These are phyloP conservation scores for Laguncularia racemosa DNA, from an alignment of 345 rosid genomes.

Conservation along the genomic window DNA sequence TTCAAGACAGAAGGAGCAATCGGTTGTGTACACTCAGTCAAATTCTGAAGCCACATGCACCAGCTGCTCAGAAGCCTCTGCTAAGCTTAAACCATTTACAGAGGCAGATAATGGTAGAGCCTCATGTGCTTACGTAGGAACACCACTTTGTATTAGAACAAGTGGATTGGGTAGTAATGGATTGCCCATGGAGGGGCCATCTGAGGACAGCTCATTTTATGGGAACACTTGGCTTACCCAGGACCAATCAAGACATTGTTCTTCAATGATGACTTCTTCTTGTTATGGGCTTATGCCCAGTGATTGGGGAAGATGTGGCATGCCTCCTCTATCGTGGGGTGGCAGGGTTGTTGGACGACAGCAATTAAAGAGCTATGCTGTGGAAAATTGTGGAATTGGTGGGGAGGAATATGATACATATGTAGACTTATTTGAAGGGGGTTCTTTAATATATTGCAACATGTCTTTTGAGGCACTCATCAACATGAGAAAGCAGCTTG, in stretches of 20 bases:
- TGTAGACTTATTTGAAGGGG: conserved; percentile 85
- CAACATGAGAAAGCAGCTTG: conserved; percentile 89
- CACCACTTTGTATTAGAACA: conserved; percentile 28
- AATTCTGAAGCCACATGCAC: conserved; percentile 29
- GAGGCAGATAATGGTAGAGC: conserved; percentile 34
- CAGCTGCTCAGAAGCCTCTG: conserved; percentile 27
- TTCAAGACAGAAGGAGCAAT: conserved; percentile 40
- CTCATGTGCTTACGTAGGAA: conserved; percentile 41
- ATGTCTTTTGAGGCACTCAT: conserved; percentile 92
- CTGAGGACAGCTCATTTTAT: conserved; percentile 58
- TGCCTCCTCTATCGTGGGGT: conserved; percentile 89
- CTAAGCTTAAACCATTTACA: conserved; percentile 28
- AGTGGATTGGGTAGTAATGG: conserved; percentile 35
- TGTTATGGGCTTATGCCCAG: conserved; percentile 45
- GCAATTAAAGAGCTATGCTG: conserved; percentile 47
- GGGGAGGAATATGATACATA: conserved; percentile 81
- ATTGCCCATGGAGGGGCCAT: conserved; percentile 77
- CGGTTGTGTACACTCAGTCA: conserved; percentile 31
- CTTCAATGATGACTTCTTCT: conserved; percentile 46
- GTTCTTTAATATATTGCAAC: conserved; percentile 84
- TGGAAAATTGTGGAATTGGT: conserved; percentile 52
- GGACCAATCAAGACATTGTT: conserved; percentile 56
- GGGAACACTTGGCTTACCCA: conserved; percentile 60
- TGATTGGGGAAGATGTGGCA: conserved; percentile 80
- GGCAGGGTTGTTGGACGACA: conserved; percentile 85